These are phyloP conservation scores for Penicillium sp. DNA, from an alignment of 2,329 filamentous ascomycete genomes.

Conservation along the genomic window DNA sequence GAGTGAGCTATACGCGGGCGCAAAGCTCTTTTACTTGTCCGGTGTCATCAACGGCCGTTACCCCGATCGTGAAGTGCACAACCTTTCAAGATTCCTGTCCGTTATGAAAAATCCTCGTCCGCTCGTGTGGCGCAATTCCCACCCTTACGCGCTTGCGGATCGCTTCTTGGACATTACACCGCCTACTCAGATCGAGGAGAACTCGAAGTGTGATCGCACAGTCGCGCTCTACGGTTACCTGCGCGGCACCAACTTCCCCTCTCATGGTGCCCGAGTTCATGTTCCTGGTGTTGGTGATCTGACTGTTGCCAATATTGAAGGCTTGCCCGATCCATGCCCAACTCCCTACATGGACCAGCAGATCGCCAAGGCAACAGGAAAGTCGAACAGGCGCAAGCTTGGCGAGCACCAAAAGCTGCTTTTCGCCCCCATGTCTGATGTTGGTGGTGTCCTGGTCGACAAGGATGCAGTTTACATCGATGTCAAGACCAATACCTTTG, in stretches of 20 bases:
- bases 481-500: constrained; percentile 69
- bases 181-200: constrained; percentile 82
- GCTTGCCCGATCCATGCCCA: constrained; percentile 88
- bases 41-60: constrained; percentile 96
- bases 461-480: constrained; percentile 94
- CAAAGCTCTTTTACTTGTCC: constrained; percentile 94
- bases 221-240: constrained; percentile 91
- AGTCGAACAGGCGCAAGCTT: constrained; percentile 72
- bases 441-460: constrained; percentile 91
- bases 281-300: constrained; percentile 90
- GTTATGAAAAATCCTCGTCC: constrained; percentile 99
- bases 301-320: constrained; percentile 77
- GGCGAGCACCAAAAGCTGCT: constrained; percentile 97
- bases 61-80: constrained; percentile 93
- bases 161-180: constrained; percentile 94
- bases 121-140: constrained; percentile 93
- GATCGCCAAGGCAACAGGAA: constrained; percentile 77
- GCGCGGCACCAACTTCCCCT: constrained; percentile 88
- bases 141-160: constrained; percentile 91
- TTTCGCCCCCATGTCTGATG: constrained; percentile 97
- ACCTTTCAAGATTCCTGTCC: constrained; percentile 88
- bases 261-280: constrained; percentile 81
- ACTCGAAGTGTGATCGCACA: constrained; percentile 85
- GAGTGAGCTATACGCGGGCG: constrained; percentile 95
- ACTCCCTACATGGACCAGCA: constrained; percentile 89